phyloP scores from a whole-genome alignment of 108 stramenopile species.

The Skeletonema grethae region DNA sequence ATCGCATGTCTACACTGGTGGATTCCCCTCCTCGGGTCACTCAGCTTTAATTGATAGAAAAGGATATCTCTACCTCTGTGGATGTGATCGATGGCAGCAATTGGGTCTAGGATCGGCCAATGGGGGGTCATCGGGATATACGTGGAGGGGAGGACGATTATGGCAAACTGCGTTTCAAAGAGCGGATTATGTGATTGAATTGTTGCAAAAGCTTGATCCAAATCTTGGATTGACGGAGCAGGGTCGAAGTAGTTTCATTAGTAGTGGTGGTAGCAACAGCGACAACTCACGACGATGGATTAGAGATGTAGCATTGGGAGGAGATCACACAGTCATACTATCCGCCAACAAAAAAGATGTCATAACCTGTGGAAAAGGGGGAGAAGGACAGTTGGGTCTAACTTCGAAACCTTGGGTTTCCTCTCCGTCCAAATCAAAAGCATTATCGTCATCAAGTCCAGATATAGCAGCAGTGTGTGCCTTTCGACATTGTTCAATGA shows the following conservation, averaged over 20 bases:
- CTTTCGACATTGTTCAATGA: slow-evolving; percentile 58
- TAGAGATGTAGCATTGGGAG: slow-evolving; percentile 71
- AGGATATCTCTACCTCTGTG: slow-evolving; percentile 60
- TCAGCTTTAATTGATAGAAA: slow-evolving; percentile 56
- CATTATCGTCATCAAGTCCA: slow-evolving; percentile 36
- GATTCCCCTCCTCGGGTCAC: slow-evolving; percentile 58
- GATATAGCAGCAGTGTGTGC: slow-evolving; percentile 63
- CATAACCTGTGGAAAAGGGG: slow-evolving; percentile 63
- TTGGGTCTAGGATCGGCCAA: slow-evolving; percentile 64
- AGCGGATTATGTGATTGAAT: slow-evolving; percentile 30
- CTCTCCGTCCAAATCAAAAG: slow-evolving; percentile 59
- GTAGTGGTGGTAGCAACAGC: neutral
- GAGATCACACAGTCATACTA: slow-evolving; percentile 71
- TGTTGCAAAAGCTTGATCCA: slow-evolving; percentile 34
- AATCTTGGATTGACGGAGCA: neutral
- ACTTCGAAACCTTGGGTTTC: slow-evolving; percentile 66
- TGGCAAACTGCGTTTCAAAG: slow-evolving; percentile 58
- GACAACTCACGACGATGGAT: slow-evolving; percentile 31
- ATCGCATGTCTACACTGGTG: slow-evolving; percentile 49
- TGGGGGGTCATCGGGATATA: slow-evolving; percentile 65
- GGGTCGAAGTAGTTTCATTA: neutral
- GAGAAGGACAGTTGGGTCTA: slow-evolving; percentile 67
- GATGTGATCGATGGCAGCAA: slow-evolving; percentile 81
- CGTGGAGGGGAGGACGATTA: slow-evolving; percentile 63
- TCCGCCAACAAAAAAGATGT: slow-evolving; percentile 57